Evolutionary conservation across 805 yeast species (phyloP).

Genomic region (Yarrowia sp.): DNA sequence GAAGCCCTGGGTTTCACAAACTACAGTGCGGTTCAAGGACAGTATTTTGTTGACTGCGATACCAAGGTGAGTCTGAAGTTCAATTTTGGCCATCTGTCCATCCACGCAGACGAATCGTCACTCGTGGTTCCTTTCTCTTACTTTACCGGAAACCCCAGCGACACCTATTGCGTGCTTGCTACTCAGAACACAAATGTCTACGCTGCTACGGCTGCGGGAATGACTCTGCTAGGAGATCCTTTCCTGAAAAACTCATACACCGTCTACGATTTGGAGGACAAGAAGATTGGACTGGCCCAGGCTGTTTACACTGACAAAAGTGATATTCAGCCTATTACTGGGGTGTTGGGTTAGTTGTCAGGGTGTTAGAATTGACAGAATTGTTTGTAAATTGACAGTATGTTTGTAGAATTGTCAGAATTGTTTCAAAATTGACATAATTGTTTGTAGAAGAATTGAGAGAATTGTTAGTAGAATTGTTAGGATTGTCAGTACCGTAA

Average conservation of each 20-base stretch:
- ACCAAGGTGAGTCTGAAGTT: background rate
- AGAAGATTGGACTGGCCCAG: constrained; percentile 4
- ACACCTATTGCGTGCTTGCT: background rate
- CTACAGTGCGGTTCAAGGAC: background rate
- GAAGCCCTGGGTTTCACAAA: background rate
- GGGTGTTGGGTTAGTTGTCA: background rate
- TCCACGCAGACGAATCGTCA: background rate
- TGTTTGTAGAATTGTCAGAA: too few relatives aligned
- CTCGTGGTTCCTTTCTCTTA: background rate
- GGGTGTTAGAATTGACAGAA: too few relatives aligned
- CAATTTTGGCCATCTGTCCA: background rate
- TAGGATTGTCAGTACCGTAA: too few relatives aligned
- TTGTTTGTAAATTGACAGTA: too few relatives aligned
- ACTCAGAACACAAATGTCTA: background rate
- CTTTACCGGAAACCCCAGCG: background rate
- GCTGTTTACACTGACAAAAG: background rate
- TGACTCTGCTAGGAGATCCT: background rate
- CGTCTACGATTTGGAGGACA: background rate
- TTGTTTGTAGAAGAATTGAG: too few relatives aligned
- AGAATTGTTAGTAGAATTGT: too few relatives aligned
- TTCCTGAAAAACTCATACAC: background rate
- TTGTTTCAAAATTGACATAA: too few relatives aligned
- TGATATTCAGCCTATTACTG: background rate
- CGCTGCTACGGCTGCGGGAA: background rate
- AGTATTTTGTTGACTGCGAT: background rate